phyloP scores from a whole-genome alignment of 2,329 filamentous ascomycete genomes.

The Phaeoacremonium minimum region DNA sequence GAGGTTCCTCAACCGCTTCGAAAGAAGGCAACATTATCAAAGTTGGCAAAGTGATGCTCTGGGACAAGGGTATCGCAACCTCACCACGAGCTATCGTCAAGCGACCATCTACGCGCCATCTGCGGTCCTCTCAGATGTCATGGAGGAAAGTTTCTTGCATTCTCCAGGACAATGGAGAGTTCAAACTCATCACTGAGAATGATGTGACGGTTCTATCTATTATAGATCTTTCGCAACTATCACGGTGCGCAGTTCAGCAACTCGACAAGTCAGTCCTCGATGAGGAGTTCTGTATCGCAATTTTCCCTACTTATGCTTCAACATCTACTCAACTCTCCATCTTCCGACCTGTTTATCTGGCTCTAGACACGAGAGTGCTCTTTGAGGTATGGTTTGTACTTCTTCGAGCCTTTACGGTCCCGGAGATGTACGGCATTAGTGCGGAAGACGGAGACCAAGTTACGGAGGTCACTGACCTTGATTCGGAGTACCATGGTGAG shows the following conservation, averaged over 20 bases:
- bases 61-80: constrained; percentile 69
- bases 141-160: constrained; percentile 93
- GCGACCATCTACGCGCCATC: constrained; percentile 52
- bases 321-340: constrained; percentile 69
- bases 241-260: constrained; percentile 84
- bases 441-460: constrained; percentile 35
- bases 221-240: constrained; percentile 84
- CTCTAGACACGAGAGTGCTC: constrained; percentile 79
- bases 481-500: constrained; percentile 37
- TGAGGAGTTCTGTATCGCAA: constrained; percentile 89
- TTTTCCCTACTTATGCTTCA: constrained; percentile 88
- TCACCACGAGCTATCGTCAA: constrained; percentile 53
- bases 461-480: constrained; percentile 33
- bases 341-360: constrained; percentile 84
- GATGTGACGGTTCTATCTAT: constrained; percentile 76
- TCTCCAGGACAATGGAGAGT: constrained; percentile 88
- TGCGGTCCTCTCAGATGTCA: constrained; percentile 49
- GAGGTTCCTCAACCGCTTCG: constrained; percentile 29
- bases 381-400: constrained; percentile 98
- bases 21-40: constrained; percentile 67
- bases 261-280: constrained; percentile 87
- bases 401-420: constrained; percentile 83
- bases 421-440: constrained; percentile 75
- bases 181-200: constrained; percentile 84
- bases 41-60: constrained; percentile 83